Base-by-base conservation (phyloP, 2,329 filamentous ascomycete genomes). In the Claviceps monticola region DNA sequence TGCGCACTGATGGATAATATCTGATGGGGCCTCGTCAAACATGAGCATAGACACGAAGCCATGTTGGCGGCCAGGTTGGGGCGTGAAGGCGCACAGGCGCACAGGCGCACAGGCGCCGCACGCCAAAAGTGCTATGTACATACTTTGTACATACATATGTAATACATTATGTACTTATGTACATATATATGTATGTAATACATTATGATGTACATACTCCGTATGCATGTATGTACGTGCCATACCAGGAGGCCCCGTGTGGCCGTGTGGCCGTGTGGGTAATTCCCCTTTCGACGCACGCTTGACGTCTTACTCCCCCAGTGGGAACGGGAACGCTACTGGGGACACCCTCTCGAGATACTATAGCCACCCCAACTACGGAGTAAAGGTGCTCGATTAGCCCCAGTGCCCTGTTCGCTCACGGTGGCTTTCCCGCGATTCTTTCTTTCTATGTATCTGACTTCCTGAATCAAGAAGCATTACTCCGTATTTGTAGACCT, bases 391-490 rank as follows among this genome's bases (percentile, higher is more conserved):
- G 41, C 14, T 44, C 37, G 17, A 29, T 36, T 19, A 46, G 42
- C 42, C 43, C 43, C 36, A 43, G 19, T 45, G 19, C 43, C 42
- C 42, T 50, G 38, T 49, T 46, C 41, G 46, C 50, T 56, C 29
- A 34, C 4, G 9, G 56, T 48, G 54, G 58, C 53, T 56, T 52
- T 50, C 52, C 55, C 53, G 56, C 52, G 54, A 58, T 64, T 65
- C 62, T 61, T 55, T 58, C 57, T 61, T 64, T 64, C 61, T 21
- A 21, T 1, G 19, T 57, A 60, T 59, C 57, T 55, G 59, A 54
- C 57, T 63, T 63, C 59, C 57, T 57, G 54, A 56, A 56, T 55
- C 51, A 56, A 59, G 38, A 47, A 51, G 47, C 52, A 11, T 34
- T 34, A n/a, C n/a, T n/a, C n/a, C n/a, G n/a, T n/a, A 34, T 34